These are phyloP conservation scores for Xylaria cubensis DNA, from an alignment of 495 filamentous ascomycete genomes.

Conservation along the genomic window DNA sequence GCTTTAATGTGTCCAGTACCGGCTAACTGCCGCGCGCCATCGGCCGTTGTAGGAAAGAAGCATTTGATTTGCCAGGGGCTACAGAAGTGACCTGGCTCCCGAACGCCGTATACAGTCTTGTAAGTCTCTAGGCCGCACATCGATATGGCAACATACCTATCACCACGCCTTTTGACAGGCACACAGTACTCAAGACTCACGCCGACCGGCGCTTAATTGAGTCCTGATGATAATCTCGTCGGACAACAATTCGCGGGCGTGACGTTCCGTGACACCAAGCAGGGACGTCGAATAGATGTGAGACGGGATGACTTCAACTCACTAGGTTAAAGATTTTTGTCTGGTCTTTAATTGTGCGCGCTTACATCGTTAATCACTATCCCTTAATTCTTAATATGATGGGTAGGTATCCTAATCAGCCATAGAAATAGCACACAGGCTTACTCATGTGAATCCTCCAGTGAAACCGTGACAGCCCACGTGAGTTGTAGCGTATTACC, in stretches of 20 bases:
- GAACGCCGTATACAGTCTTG: not conserved
- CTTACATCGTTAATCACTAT: constrained; percentile 1
- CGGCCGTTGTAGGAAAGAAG: not conserved
- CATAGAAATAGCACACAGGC: not conserved
- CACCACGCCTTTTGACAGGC: not conserved
- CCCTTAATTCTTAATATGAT: not conserved
- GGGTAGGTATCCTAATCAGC: not conserved
- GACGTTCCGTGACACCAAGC: not conserved
- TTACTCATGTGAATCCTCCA: not conserved
- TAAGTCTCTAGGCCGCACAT: not conserved
- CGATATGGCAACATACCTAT: not conserved
- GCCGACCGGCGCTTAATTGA: constrained; percentile 2
- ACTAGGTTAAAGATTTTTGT: not conserved
- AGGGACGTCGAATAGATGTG: not conserved
- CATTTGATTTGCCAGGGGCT: constrained; percentile 7
- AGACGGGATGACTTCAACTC: constrained; percentile 7
- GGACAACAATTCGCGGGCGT: not conserved
- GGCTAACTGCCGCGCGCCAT: constrained; percentile 17
- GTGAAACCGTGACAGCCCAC: not conserved
- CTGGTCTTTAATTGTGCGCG: not conserved
- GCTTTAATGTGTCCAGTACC: constrained; percentile 1
- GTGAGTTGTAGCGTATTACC: not conserved
- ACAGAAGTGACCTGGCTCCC: not conserved
- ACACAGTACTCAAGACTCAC: not conserved
- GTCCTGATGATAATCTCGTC: not conserved